phyloP scores from a whole-genome alignment of 306 rosid genomes.

The Vigna radiata region DNA sequence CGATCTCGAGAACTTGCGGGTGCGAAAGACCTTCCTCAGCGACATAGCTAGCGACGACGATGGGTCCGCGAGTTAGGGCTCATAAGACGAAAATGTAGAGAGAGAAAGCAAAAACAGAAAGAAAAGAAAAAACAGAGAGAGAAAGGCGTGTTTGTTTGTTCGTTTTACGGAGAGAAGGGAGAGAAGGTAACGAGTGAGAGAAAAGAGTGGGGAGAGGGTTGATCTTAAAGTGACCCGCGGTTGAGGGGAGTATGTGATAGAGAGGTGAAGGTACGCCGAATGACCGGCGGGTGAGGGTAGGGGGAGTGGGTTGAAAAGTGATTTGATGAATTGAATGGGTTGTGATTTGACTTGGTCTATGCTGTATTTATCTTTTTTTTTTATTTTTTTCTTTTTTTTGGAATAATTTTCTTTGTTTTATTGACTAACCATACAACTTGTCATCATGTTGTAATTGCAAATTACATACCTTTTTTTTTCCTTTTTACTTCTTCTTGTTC shows the following conservation, averaged over 20 bases:
- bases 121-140: not conserved
- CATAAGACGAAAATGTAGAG: slow-evolving; percentile 32
- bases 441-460: not conserved
- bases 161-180: slow-evolving; percentile 11
- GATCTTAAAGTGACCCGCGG: slow-evolving; percentile 43
- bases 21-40: slow-evolving; percentile 64
- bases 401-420: not conserved
- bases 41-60: slow-evolving; percentile 56
- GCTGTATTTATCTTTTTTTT: not conserved
- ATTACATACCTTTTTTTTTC: not conserved
- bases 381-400: too few species aligned
- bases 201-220: not conserved
- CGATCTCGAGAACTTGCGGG: slow-evolving; percentile 80
- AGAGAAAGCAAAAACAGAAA: not conserved
- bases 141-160: not conserved
- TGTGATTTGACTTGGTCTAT: slow-evolving; percentile 47
- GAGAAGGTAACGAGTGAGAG: slow-evolving; percentile 20
- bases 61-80: slow-evolving; percentile 45
- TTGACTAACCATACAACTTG: not conserved
- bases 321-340: slow-evolving; percentile 1
- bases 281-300: slow-evolving; percentile 48
- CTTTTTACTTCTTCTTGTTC: too few species aligned
- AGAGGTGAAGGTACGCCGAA: not conserved
- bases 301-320: slow-evolving; percentile 10
- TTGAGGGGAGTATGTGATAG: slow-evolving; percentile 5